These are phyloP conservation scores for Zygosaccharomyces lentus DNA, from an alignment of 805 yeast species.

Conservation along the genomic window DNA sequence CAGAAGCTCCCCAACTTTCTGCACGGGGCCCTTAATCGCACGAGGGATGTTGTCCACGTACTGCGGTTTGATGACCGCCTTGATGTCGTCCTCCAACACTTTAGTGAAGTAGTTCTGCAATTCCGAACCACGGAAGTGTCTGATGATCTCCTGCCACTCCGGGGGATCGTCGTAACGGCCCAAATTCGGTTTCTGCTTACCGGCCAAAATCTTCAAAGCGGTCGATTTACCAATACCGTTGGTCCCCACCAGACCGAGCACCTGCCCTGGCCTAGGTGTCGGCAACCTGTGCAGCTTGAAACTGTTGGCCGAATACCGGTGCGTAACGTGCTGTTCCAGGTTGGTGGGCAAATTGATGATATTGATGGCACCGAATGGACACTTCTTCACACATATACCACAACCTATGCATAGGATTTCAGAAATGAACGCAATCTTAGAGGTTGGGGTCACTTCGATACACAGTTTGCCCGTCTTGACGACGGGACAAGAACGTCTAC, in stretches of 20 bases:
- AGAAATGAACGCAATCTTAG: slow-evolving; percentile 90
- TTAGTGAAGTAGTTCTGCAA: slow-evolving; percentile 94
- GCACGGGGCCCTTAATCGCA: slow-evolving; percentile 87
- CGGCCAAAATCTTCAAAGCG: slow-evolving; percentile 93
- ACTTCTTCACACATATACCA: slow-evolving; percentile 98
- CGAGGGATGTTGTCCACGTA: slow-evolving; percentile 97
- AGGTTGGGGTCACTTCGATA: slow-evolving; percentile 89
- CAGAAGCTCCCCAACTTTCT: slow-evolving; percentile 79
- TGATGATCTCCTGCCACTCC: slow-evolving; percentile 91
- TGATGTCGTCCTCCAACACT: slow-evolving; percentile 87
- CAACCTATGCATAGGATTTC: slow-evolving; percentile 96
- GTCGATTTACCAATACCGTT: slow-evolving; percentile 99
- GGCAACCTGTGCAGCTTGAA: slow-evolving; percentile 96
- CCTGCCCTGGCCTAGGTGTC: slow-evolving; percentile 98
- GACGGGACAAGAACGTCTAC: slow-evolving; percentile 95
- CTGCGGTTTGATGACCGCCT: slow-evolving; percentile 98
- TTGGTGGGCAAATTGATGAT: slow-evolving; percentile 96
- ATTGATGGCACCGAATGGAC: slow-evolving; percentile 96
- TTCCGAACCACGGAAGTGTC: slow-evolving; percentile 93
- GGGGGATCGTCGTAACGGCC: slow-evolving; percentile 96
- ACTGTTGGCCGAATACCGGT: slow-evolving; percentile 95
- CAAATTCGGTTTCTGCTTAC: slow-evolving; percentile 94
- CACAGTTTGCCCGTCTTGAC: slow-evolving; percentile 96
- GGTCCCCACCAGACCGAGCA: slow-evolving; percentile 94
- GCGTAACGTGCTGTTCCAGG: slow-evolving; percentile 87